Evolutionary conservation across 805 yeast genomes (phyloP).

Genomic region (Saccharomycopsis schoenii): DNA sequence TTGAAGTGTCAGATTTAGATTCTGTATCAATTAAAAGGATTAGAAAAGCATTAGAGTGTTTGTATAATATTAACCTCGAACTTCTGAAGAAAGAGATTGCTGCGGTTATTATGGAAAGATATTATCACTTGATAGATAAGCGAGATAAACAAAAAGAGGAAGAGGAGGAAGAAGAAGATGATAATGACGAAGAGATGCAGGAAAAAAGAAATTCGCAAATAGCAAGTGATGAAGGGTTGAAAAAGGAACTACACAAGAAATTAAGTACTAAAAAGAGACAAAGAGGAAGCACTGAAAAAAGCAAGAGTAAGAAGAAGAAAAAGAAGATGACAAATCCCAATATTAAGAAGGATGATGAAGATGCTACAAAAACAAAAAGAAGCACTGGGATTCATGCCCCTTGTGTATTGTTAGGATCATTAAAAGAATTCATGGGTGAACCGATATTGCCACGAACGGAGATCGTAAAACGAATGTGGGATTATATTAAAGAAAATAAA

Average conservation of each 20-base stretch:
- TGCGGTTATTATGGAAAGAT: constrained; percentile 49
- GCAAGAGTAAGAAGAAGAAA: constrained; percentile 18
- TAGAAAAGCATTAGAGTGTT: constrained; percentile 60
- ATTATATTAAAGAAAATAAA: constrained; percentile 49
- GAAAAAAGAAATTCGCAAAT: neutral
- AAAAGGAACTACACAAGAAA: constrained; percentile 28
- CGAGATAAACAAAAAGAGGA: constrained; percentile 21
- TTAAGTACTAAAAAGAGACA: constrained; percentile 34
- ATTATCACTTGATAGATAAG: constrained; percentile 36
- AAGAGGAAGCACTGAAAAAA: constrained; percentile 36
- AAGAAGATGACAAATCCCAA: constrained; percentile 11
- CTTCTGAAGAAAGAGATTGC: constrained; percentile 47
- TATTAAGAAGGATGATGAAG: constrained; percentile 12
- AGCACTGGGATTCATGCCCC: constrained; percentile 32
- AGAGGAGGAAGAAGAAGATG: too few relatives aligned
- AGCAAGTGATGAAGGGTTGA: constrained; percentile 1
- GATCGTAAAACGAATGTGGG: constrained; percentile 63
- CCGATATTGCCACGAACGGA: constrained; percentile 50
- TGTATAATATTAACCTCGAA: constrained; percentile 47
- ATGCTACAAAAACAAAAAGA: constrained; percentile 21
- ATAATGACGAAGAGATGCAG: too few relatives aligned
- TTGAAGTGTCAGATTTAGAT: constrained; percentile 60
- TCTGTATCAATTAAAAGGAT: constrained; percentile 62
- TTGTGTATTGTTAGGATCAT: constrained; percentile 38
- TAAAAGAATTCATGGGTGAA: constrained; percentile 40